Conservation (phyloP, 345 rosid species). For the Camelina laxa region DNA sequence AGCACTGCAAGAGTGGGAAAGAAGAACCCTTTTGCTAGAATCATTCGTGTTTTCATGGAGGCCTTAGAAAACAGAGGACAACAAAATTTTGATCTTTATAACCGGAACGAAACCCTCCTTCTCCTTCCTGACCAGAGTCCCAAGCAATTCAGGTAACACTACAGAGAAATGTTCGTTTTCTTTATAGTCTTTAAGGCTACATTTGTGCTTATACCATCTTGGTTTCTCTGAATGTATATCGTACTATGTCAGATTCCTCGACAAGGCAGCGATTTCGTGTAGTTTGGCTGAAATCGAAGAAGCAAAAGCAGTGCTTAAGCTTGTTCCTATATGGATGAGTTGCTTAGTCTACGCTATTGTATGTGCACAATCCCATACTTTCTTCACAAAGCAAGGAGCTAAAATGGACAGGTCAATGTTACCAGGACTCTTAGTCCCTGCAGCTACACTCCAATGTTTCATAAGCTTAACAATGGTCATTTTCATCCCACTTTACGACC, state of each 20-base stretch:
- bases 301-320: slow-evolving; percentile 52
- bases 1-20: not conserved
- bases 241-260: slow-evolving; percentile 50
- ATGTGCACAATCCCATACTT: slow-evolving; percentile 54
- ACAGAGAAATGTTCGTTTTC: not conserved
- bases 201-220: not conserved
- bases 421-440: slow-evolving; percentile 49
- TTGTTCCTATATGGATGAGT: slow-evolving; percentile 59
- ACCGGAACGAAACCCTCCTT: slow-evolving; percentile 17
- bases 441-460: slow-evolving; percentile 61
- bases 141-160: slow-evolving; percentile 49
- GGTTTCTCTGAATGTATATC: not conserved
- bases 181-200: too few species aligned
- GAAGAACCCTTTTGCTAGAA: slow-evolving; percentile 37
- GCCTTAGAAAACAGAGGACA: slow-evolving; percentile 38
- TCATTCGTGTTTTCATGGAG: slow-evolving; percentile 41
- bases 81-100: not conserved
- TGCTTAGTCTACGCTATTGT: slow-evolving; percentile 54
- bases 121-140: slow-evolving; percentile 41
- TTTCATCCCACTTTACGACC: slow-evolving; percentile 58
- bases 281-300: slow-evolving; percentile 54
- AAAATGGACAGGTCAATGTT: slow-evolving; percentile 57
- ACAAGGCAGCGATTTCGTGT: slow-evolving; percentile 51
- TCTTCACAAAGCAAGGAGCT: slow-evolving; percentile 70
- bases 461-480: slow-evolving; percentile 42